Base-by-base conservation (phyloP, 1,284 basidiomycete genomes). In the Psilocybe mexicana region DNA sequence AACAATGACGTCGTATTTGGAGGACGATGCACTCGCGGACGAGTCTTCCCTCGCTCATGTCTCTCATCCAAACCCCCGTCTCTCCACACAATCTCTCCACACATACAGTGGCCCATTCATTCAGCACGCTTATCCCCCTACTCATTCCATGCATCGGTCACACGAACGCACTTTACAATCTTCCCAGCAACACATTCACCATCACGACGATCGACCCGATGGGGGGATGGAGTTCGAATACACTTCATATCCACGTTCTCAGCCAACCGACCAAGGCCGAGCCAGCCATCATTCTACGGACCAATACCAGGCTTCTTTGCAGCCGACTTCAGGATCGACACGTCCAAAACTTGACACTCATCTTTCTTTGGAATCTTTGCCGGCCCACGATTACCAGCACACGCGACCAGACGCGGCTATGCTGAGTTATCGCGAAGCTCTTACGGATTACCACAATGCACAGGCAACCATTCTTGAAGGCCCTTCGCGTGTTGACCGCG, bases 1-100 rank as follows among this genome's bases (percentile, higher is more conserved):
- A n/a, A 14, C 43, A 33, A 44, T 53, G 52, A 54, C 51, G 33
- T 57, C 51, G 50, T 51, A 54, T 45, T 25, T 43, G 45, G 52
- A 43, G 43, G 33, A 7, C 25, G 36, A 48, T 47, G 48, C 28
- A 23, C n/a, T 35, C 47, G n/a, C 33, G 25, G 48, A n/a, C 38
- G 14, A 40, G 12, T n/a, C 42, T 23, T 42, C 45, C 11, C 40
- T 10, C 26, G 38, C 53, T 7, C 30, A 23, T 36, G 7, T 12
- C 36, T n/a, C 50, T 40, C 50, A 43, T 43, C 40, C 38, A 11
- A n/a, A 28, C 10, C 24, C 28, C 23, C 3, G 18, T n/a, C 38
- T 30, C 50, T 6, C n/a, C 28, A 18, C 12, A 3, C 38, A 23
- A 26, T 12, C 35, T 28, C 36, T 43, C 8, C 11, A 25, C 38